Conservation (phyloP, 1,284 basidiomycete species). For the Fistulinella cinereoalba region DNA sequence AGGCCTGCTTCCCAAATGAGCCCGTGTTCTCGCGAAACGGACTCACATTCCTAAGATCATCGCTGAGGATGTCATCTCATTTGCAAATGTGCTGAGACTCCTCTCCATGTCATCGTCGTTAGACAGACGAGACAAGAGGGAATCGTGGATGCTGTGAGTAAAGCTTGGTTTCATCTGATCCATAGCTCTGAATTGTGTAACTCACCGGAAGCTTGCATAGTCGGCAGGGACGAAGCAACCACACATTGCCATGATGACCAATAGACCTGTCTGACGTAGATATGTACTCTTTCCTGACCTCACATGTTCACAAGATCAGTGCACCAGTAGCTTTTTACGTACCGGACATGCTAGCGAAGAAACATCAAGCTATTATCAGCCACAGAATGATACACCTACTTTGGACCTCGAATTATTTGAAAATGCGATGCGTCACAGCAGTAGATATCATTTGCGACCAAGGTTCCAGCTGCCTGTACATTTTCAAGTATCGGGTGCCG, state of each 20-base stretch:
- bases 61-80: constrained; percentile 86
- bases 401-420: constrained; percentile 86
- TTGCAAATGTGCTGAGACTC: constrained; percentile 88
- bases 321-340: background rate
- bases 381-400: constrained; percentile 49
- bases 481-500: constrained; percentile 84
- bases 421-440: constrained; percentile 79
- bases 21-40: background rate
- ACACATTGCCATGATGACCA: constrained; percentile 83
- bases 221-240: constrained; percentile 91
- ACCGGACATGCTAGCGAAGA: constrained; percentile 74
- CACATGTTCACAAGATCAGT: background rate
- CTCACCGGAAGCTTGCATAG: constrained; percentile 79
- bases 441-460: constrained; percentile 86
- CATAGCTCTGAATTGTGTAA: background rate
- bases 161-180: no score
- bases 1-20: constrained; percentile 48
- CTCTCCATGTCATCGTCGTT: constrained; percentile 91
- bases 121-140: constrained; percentile 81
- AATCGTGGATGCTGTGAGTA: constrained; percentile 80
- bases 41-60: constrained; percentile 72
- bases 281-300: constrained; percentile 92
- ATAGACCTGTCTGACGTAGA: constrained; percentile 80
- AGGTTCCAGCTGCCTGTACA: constrained; percentile 61
- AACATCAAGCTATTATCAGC: background rate